phyloP scores from a whole-genome alignment of 208 protist genomes.

The Trypanosoma conorhini region DNA sequence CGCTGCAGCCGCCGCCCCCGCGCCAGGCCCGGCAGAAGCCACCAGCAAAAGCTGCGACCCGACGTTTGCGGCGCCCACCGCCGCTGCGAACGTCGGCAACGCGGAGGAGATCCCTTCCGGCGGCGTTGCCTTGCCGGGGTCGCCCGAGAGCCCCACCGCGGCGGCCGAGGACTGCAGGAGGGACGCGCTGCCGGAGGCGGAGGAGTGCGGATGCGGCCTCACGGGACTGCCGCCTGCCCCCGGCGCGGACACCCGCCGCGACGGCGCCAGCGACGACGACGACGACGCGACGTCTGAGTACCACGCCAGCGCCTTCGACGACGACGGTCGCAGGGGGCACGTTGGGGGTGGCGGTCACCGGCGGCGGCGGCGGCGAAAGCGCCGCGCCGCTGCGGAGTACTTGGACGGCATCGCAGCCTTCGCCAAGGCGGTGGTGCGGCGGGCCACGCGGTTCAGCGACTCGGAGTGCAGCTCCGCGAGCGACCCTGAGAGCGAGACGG shows the following conservation, averaged over 20 bases:
- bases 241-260: not conserved
- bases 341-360: not conserved
- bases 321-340: not conserved
- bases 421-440: slow-evolving; percentile 41
- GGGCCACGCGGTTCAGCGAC: slow-evolving; percentile 44
- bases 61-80: not conserved
- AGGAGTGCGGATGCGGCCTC: not conserved
- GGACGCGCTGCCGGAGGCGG: not conserved
- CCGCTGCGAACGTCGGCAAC: not conserved
- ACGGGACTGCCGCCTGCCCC: too few species aligned
- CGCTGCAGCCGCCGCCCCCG: not conserved
- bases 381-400: not conserved
- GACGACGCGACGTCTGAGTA: slow-evolving; percentile 11
- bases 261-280: slow-evolving; percentile 4
- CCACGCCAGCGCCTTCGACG: slow-evolving; percentile 22
- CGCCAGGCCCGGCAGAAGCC: not conserved
- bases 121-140: not conserved
- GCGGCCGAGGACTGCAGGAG: not conserved
- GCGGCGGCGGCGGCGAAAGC: not conserved
- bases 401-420: slow-evolving; percentile 35
- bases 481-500: slow-evolving; percentile 8
- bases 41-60: not conserved
- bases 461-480: slow-evolving; percentile 17
- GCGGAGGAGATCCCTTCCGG: not conserved
- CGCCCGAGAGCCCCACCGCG: not conserved